Base-by-base conservation (phyloP, 495 filamentous ascomycete genomes). In the Penicillium odoratum region DNA sequence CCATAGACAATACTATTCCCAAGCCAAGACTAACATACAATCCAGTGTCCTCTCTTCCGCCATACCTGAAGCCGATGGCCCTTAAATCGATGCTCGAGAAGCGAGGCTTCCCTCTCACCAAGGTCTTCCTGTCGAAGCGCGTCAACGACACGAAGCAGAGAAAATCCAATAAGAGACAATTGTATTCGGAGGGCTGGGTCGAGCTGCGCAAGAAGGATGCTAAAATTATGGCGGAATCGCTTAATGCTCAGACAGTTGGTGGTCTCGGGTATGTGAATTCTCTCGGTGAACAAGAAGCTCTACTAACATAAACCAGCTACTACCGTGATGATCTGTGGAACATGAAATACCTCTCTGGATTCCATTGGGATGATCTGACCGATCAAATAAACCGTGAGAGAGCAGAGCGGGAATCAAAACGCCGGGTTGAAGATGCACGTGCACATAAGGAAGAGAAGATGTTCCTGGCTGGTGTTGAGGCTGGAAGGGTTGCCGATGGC, bases 271-370 rank as follows among this genome's bases (percentile, higher is more conserved):
- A 97, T 96, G 38, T 40, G 13, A 40, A 40, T n/a, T n/a, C 38
- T n/a, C 6, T 15, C 6, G 25, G 5, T 48, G 21, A 15, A 11
- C 1, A 26, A 26, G 8, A 28, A 29, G 4, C 13, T 48, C 7
- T 16, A 29, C 46, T 48, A 56, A 43, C 36, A 47, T 31, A 16
- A 7, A 15, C 8, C 26, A 82, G 85, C 11, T 95, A 86, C 72
- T 98, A 97, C 72, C 84, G 89, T 54, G 94, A 98, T 71, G 95
- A 98, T 68, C 82, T 98, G 48, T 96, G 90, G 89, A 94, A 87
- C 66, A 78, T 89, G 59, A 86, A 83, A 56, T 98, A 97, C 68
- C 77, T 98, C 53, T 34, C 44, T 0, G 91, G 91, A 3, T 94
- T 48, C 42, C 48, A n/a, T 4, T 59, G 45, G 50, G 54, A 49